Evolutionary conservation across 768 basidiomycete genomes (phyloP).

Genomic region (Hygrocybe punicea): DNA sequence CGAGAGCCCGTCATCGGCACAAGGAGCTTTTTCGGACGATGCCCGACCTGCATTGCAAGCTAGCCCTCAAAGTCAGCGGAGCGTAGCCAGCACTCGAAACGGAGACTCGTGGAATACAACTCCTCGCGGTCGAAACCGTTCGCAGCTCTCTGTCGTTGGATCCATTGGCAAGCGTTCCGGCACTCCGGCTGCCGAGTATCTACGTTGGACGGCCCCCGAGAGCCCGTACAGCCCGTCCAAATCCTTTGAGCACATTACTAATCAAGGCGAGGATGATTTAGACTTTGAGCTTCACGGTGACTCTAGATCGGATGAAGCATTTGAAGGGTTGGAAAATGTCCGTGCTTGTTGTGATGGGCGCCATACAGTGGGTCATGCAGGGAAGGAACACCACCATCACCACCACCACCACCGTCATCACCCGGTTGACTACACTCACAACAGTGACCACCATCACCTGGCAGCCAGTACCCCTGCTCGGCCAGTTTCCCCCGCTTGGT

Average conservation of each 20-base stretch:
- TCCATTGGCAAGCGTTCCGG: constrained; percentile 83
- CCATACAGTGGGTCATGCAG: constrained; percentile 74
- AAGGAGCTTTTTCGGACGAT: constrained; percentile 51
- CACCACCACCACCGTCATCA: constrained; percentile 53
- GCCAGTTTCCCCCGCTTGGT: constrained; percentile 80
- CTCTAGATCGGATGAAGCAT: constrained; percentile 69
- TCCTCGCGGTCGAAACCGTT: constrained; percentile 74
- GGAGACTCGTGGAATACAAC: constrained; percentile 72
- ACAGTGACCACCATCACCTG: constrained; percentile 47
- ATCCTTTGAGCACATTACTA: constrained; percentile 57
- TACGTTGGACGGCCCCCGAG: constrained; percentile 74
- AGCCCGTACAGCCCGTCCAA: constrained; percentile 72
- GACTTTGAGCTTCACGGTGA: constrained; percentile 85
- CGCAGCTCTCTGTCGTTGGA: constrained; percentile 69
- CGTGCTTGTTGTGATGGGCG: constrained; percentile 86
- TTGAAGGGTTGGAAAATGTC: constrained; percentile 93
- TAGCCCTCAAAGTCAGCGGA: constrained; percentile 75
- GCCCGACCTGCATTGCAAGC: constrained; percentile 46
- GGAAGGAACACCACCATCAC: constrained; percentile 55
- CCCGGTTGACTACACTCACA: constrained; percentile 36
- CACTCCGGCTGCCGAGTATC: constrained; percentile 88
- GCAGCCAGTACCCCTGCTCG: constrained; percentile 51
- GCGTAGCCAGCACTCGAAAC: constrained; percentile 54
- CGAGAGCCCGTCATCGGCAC: constrained; percentile 49
- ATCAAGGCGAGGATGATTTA: constrained; percentile 57